These are phyloP conservation scores for Kodamaea hsintzibuensis DNA, from an alignment of 805 yeast genomes.

Conservation along the genomic window DNA sequence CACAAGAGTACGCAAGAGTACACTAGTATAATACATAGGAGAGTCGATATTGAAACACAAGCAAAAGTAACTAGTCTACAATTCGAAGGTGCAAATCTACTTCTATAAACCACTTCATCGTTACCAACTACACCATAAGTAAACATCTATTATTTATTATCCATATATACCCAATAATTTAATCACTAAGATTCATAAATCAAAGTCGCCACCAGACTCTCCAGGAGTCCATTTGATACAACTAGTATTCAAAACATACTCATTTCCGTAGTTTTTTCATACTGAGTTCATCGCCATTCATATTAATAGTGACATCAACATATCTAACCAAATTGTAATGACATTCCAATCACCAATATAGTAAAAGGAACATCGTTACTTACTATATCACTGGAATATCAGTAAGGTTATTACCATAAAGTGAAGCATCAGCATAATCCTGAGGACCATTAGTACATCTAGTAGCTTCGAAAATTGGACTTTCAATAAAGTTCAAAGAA, in stretches of 20 bases:
- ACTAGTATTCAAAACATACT: background rate
- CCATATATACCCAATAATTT: background rate
- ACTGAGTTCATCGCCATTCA: background rate
- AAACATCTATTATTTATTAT: background rate
- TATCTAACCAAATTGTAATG: background rate
- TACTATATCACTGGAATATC: constrained; percentile 25
- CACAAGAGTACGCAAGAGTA: too few species aligned
- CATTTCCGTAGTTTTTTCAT: background rate
- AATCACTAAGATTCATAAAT: background rate
- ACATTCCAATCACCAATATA: too few species aligned
- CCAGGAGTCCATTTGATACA: background rate
- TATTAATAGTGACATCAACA: background rate
- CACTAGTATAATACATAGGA: too few species aligned
- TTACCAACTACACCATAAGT: background rate
- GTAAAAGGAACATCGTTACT: too few species aligned
- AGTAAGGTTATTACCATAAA: constrained; percentile 27
- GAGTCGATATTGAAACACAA: too few species aligned
- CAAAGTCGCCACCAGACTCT: background rate
- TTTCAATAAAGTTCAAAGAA: constrained; percentile 32
- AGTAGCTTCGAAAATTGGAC: constrained; percentile 31
- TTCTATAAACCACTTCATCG: too few species aligned
- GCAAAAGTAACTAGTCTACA: too few species aligned
- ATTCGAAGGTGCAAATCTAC: too few species aligned
- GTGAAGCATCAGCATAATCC: constrained; percentile 25
- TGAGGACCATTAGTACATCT: constrained; percentile 26